A percentile compares a stretch with the other conserved stretches of the same genome.
These are phyloP conservation scores for Trametes sp. DNA, from an alignment of 1,284 basidiomycete species.

Conservation along the genomic window DNA sequence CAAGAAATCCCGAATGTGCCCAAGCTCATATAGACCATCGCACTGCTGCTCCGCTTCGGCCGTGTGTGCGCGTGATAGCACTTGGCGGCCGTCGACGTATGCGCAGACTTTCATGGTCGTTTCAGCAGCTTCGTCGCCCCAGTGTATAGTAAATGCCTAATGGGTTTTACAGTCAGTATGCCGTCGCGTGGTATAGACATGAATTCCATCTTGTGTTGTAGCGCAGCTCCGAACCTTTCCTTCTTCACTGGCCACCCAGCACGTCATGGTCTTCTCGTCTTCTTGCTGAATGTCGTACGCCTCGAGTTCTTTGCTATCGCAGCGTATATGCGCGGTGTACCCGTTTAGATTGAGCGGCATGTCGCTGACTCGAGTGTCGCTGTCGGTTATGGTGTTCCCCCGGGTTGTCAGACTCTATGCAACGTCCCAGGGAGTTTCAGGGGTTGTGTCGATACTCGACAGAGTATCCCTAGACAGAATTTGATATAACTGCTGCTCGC, in stretches of 20 bases:
- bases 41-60: neutral
- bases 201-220: neutral
- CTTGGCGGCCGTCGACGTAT: neutral
- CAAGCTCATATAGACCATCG: neutral
- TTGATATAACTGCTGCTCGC: too few species aligned
- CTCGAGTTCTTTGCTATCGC: constrained; percentile 12
- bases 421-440: too few species aligned
- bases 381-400: too few species aligned
- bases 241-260: constrained; percentile 22
- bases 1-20: neutral
- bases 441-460: too few species aligned
- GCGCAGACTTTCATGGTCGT: neutral
- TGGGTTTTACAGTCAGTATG: neutral
- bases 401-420: too few species aligned
- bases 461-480: too few species aligned
- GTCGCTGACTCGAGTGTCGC: neutral
- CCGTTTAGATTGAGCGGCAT: constrained; percentile 10
- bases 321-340: constrained; percentile 8
- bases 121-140: neutral
- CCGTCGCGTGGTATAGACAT: neutral
- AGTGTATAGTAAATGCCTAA: neutral
- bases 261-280: constrained; percentile 9
- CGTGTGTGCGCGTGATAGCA: neutral
- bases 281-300: constrained; percentile 4
- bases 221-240: constrained; percentile 14